phyloP scores from a whole-genome alignment of 176 grass and related monocot species.

The Avena eriantha region DNA sequence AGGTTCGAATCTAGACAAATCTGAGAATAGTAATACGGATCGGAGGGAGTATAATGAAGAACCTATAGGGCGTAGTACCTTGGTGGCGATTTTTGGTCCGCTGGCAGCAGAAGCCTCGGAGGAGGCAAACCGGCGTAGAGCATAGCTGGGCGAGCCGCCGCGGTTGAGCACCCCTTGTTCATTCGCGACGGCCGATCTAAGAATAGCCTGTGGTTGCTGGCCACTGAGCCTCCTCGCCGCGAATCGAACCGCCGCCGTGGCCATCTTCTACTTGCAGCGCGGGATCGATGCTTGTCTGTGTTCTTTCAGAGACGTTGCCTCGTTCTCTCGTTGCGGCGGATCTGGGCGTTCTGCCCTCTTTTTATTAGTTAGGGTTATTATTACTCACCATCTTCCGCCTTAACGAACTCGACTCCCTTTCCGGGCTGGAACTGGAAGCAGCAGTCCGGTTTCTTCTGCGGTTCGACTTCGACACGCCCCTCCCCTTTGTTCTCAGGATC shows the following conservation, averaged over 20 bases:
- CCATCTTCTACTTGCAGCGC: not conserved
- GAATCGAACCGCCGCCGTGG: not conserved
- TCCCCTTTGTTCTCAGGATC: no score
- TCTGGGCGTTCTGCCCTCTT: not conserved
- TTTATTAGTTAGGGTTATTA: not conserved
- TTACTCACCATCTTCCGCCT: no score
- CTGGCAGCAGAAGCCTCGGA: not conserved
- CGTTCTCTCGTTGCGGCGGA: not conserved
- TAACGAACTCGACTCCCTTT: no score
- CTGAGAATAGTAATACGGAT: no score
- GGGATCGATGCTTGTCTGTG: no score
- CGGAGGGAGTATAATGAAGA: not conserved
- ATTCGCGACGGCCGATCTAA: not conserved
- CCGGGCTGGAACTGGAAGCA: no score
- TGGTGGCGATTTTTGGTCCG: not conserved
- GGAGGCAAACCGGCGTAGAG: not conserved
- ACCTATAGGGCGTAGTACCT: not conserved
- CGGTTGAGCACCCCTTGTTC: not conserved
- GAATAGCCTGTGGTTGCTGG: not conserved
- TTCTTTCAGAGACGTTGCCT: no score
- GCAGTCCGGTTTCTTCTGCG: no score
- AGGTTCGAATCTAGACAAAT: no score
- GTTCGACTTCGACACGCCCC: no score
- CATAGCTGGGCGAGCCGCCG: not conserved
- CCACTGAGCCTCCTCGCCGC: not conserved